Conservation (phyloP, 1,284 basidiomycete species). For the Ganoderma leucocontextum region DNA sequence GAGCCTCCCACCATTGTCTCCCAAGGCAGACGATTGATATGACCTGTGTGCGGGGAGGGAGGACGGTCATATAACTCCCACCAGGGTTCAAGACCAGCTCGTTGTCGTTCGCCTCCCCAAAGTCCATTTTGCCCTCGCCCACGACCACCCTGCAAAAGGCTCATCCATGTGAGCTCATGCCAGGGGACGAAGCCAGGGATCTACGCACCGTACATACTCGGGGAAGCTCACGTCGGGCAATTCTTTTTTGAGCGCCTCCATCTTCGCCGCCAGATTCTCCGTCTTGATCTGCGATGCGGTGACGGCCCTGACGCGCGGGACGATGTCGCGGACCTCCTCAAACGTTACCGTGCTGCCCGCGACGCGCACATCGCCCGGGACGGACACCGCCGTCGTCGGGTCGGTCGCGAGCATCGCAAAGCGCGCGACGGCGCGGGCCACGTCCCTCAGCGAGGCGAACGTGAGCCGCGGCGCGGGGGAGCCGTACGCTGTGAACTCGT, state of each 20-base stretch:
- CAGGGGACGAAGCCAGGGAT: neutral
- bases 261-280: conserved; percentile 26
- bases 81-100: conserved; percentile 42
- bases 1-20: conserved; percentile 24
- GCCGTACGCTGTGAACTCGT: conserved; percentile 36
- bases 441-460: conserved; percentile 37
- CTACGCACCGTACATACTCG: conserved; percentile 21
- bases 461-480: conserved; percentile 29
- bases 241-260: conserved; percentile 22
- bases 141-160: too few relatives aligned
- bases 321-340: conserved; percentile 32
- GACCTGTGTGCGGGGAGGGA: too few relatives aligned
- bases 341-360: conserved; percentile 33
- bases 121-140: too few relatives aligned
- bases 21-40: too few relatives aligned
- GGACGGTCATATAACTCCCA: too few relatives aligned
- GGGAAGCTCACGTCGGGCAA: conserved; percentile 8
- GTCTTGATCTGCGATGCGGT: conserved; percentile 23
- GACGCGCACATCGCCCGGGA: conserved; percentile 38
- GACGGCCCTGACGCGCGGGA: conserved; percentile 29
- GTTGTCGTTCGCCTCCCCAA: conserved; percentile 33
- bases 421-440: conserved; percentile 39
- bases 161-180: too few relatives aligned
- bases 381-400: conserved; percentile 27
- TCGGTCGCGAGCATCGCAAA: conserved; percentile 38